Base-by-base conservation (phyloP, 495 filamentous ascomycete species). In the Aspergillus carlsbadensis region DNA sequence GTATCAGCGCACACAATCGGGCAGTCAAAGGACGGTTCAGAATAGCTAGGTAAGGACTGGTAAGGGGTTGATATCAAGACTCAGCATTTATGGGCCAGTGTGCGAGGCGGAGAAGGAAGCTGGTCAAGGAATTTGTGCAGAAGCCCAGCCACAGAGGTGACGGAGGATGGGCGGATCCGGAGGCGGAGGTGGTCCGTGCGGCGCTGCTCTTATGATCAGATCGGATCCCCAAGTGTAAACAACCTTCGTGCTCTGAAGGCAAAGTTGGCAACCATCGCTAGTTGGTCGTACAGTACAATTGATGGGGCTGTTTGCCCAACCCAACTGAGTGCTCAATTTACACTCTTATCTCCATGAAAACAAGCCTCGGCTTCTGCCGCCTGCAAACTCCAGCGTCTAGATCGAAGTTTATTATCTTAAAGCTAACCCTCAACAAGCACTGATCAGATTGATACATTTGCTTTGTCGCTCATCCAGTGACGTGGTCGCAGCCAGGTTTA, bases 131-230 rank as follows among this genome's bases (percentile, higher is more conserved):
- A 15, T 4, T 42, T 10, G 22, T 31, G 24, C 10, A 22, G 17
- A 52, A 20, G 33, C 11, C 40, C 39, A 40, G 40, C 40, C 29
- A 41, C 29, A 46, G n/a, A 15, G 40, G 33, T 26, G 50, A 53
- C 56, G 33, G 56, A 58, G 15, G 50, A 53, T 49, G 33, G 56
- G 53, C 34, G 10, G 37, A 48, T 15, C 36, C 37, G 57, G 54
- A 31, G 31, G 40, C 36, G 20, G 18, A 40, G 11, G 52, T 61
- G 59, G 54, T 43, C 54, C 50, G 59, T 61, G 59, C 59, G 29
- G 18, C 29, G 49, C 39, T 29, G 4, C 3, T 29, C 26, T 8
- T 29, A 29, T 29, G 26, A 29, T 29, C 26, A 29, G 26, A 3
- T 29, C 8, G 26, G 26, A 29, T 29, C 8, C 8, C 26, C 8